These are phyloP conservation scores for Myrica gale DNA, from an alignment of 306 rosid genomes.

Conservation along the genomic window DNA sequence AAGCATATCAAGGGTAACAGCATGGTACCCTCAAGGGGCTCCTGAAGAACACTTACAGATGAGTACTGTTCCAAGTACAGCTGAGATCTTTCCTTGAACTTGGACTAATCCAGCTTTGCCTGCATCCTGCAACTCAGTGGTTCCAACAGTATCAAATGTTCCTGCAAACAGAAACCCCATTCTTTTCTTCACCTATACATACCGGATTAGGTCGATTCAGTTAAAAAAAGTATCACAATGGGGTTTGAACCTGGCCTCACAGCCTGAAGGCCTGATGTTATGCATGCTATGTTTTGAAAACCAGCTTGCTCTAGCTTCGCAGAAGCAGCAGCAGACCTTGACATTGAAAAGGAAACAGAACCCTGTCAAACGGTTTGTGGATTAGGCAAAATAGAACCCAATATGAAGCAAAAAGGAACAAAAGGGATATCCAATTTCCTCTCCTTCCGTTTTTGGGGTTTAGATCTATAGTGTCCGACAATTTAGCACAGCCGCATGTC, in stretches of 20 bases:
- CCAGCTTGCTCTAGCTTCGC: constrained; percentile 73
- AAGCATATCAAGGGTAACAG: neutral
- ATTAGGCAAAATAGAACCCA: constrained; percentile 8
- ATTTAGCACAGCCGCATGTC: no score
- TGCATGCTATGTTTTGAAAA: constrained; percentile 66
- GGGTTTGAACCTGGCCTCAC: constrained; percentile 63
- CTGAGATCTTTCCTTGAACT: constrained; percentile 85
- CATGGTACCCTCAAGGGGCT: constrained; percentile 1
- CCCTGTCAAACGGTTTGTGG: constrained; percentile 26
- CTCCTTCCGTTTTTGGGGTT: no score
- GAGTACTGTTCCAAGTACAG: constrained; percentile 86
- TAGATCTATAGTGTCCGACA: no score
- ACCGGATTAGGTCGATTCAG: neutral
- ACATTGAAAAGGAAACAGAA: constrained; percentile 37
- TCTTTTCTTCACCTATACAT: neutral
- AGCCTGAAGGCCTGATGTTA: constrained; percentile 81
- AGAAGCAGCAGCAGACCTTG: constrained; percentile 87
- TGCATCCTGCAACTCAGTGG: constrained; percentile 77
- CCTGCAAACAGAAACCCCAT: constrained; percentile 44
- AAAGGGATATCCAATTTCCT: no score
- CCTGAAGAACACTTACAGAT: constrained; percentile 54
- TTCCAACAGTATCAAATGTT: constrained; percentile 74
- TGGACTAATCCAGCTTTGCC: constrained; percentile 91
- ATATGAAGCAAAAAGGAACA: neutral
- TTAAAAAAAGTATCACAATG: neutral